Evolutionary conservation across 257 asterid genomes (phyloP).

Genomic region (Gardenia jasminoides): DNA sequence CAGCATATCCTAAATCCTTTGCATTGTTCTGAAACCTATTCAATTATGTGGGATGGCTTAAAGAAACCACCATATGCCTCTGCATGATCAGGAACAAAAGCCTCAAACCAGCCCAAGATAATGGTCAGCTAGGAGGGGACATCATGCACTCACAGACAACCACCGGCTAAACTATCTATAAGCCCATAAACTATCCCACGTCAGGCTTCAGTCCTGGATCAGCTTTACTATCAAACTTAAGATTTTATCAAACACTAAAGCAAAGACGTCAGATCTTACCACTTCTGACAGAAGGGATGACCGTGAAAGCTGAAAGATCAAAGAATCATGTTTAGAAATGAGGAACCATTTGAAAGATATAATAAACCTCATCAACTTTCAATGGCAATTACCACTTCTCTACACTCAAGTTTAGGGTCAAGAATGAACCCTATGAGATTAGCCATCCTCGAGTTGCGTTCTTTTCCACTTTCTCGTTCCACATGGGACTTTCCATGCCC

Average conservation of each 20-base stretch:
- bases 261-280: constrained; percentile 38
- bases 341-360: constrained; percentile 2
- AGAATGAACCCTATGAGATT: constrained; percentile 70
- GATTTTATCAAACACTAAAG: not conserved
- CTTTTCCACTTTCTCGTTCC: constrained; percentile 88
- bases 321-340: not conserved
- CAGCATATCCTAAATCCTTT: not conserved
- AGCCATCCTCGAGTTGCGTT: constrained; percentile 59
- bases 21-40: not conserved
- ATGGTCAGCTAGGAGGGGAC: not conserved
- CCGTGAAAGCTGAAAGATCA: constrained; percentile 72
- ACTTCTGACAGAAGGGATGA: constrained; percentile 64
- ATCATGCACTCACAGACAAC: not conserved
- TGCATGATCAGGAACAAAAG: not conserved
- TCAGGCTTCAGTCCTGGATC: not conserved
- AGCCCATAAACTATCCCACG: not conserved
- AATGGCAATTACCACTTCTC: constrained; percentile 51
- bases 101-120: not conserved
- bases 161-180: not conserved
- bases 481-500: constrained; percentile 66
- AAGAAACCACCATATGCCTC: not conserved
- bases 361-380: not conserved
- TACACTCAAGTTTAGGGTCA: constrained; percentile 62
- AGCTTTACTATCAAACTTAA: not conserved
- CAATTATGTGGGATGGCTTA: not conserved